phyloP scores from a whole-genome alignment of 345 rosid species.

The Pistacia vera region DNA sequence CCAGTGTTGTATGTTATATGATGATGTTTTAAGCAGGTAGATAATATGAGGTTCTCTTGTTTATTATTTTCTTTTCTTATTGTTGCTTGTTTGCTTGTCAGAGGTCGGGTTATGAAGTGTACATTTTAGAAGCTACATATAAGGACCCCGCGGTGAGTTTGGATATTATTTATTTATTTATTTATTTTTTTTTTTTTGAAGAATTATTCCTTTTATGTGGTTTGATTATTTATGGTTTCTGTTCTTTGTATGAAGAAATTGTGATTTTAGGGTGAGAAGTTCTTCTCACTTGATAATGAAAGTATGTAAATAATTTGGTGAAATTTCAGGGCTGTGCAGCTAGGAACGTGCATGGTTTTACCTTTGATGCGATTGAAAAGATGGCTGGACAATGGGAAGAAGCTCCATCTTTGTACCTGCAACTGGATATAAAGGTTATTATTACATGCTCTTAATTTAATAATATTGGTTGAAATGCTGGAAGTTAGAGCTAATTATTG shows the following conservation, averaged over 20 bases:
- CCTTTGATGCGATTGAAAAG: slow-evolving; percentile 70
- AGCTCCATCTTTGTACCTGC: slow-evolving; percentile 75
- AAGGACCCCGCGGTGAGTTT: slow-evolving; percentile 86
- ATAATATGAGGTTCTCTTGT: not conserved
- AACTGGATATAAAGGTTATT: slow-evolving; percentile 75
- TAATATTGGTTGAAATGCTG: slow-evolving; percentile 2
- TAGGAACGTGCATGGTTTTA: slow-evolving; percentile 87
- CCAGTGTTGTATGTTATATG: slow-evolving; percentile 5
- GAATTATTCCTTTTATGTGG: not conserved
- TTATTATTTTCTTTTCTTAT: slow-evolving; percentile 27
- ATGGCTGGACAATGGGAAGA: slow-evolving; percentile 92
- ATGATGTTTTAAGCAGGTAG: not conserved
- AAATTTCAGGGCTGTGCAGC: slow-evolving; percentile 92
- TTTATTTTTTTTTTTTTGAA: not conserved
- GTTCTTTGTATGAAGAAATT: not conserved
- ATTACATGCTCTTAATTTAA: slow-evolving; percentile 13
- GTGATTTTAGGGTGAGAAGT: slow-evolving; percentile 15
- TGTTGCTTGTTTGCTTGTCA: slow-evolving; percentile 42
- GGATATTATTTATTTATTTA: slow-evolving; percentile 1
- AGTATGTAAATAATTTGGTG: slow-evolving; percentile 22
- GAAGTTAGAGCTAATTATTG: slow-evolving; percentile 15
- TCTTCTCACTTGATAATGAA: not conserved
- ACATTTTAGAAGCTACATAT: slow-evolving; percentile 80
- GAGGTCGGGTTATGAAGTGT: slow-evolving; percentile 96
- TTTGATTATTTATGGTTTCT: not conserved